Percentiles rank a stretch among this genome's conserved stretches.
Conservation (phyloP, 1,284 basidiomycete species). For the Takashimella tepidaria region DNA sequence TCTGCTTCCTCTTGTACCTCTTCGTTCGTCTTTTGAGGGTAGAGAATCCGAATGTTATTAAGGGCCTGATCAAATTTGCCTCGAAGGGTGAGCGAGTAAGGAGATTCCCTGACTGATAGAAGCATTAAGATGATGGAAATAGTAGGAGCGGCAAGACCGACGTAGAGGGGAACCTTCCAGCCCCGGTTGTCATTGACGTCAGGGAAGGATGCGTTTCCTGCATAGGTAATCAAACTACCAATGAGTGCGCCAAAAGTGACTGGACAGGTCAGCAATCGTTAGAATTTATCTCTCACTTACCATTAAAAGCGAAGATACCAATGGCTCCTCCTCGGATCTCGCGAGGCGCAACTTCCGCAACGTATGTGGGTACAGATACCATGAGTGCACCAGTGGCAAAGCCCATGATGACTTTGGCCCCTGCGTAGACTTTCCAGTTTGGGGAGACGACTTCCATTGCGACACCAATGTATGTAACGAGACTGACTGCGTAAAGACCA, state of each 20-base stretch:
- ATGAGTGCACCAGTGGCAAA: slow-evolving; percentile 11
- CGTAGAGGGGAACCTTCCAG: slow-evolving; percentile 19
- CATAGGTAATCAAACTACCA: slow-evolving; percentile 15
- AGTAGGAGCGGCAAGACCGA: slow-evolving; percentile 14
- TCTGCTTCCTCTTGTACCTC: slow-evolving; percentile 10
- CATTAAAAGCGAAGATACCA: no score
- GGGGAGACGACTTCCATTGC: slow-evolving; percentile 17
- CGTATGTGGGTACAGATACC: slow-evolving; percentile 14
- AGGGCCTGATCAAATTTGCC: slow-evolving; percentile 46
- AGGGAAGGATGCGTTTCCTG: slow-evolving; percentile 7
- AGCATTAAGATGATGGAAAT: slow-evolving; percentile 14
- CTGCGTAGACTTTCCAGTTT: slow-evolving; percentile 18
- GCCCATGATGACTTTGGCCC: slow-evolving; percentile 20
- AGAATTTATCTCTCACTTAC: no score
- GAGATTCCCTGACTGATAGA: slow-evolving; percentile 20
- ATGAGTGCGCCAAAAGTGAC: slow-evolving; percentile 15
- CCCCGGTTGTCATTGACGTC: slow-evolving; percentile 7
- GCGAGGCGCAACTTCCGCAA: slow-evolving; percentile 21
- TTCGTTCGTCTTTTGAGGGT: no score
- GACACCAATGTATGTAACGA: slow-evolving; percentile 20
- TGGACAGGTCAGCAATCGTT: no score
- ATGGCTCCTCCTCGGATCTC: slow-evolving; percentile 21
- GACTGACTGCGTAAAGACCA: slow-evolving; percentile 13
- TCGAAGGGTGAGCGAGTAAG: slow-evolving; percentile 49
- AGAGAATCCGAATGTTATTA: no score